Evolutionary conservation across 345 rosid species (phyloP), one percentile per base, ranked within the genome.

Genomic region (Raphanus raphanistrum): DNA sequence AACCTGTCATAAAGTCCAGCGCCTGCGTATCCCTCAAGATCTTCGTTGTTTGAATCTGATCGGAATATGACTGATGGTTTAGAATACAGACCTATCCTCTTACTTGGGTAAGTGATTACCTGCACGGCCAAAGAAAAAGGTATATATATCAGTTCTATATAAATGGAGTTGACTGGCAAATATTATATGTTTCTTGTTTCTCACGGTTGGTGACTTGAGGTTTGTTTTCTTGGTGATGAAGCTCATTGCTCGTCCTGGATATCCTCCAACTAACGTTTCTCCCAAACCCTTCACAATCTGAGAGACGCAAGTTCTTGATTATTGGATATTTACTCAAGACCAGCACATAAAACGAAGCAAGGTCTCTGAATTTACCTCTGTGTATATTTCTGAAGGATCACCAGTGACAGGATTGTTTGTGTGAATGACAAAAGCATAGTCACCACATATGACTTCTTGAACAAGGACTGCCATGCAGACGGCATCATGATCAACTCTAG

Each of bases 1-100:
- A 26, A 92, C 99, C 99, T 94, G 73, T 94, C 98, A 27, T 94
- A 94, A 80, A 94, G 97, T 67, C 99, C 99, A 28, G 99, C 99
- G 75, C 99, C 99, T 45, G 98, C 99, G 83, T 89, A 89, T 16
- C 98, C 99, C 80, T 92, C 98, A 4, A 94, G 88, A 79, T 94
- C 99, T 86, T 94, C 99, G 28, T 92, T 96, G 67, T 94, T 94
- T 50, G 99, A 94, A 80, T 94, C 99, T 27, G 99, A 94, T 55
- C 99, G 81, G 84, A 92, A 90, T 73, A 94, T 94, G 66, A 94
- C 86, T 48, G 99, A 94, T 25, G 84, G 89, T 76, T 88, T 92
- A 52, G 93, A 90, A 63, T 92, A 90, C 62, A 94, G 90, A 71
- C 97, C 98, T 33, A 88, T 84, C 35, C 97, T 86, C 84, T 94